Evolutionary conservation across 1,284 basidiomycete genomes (phyloP).

Genomic region (Irpex sp.): DNA sequence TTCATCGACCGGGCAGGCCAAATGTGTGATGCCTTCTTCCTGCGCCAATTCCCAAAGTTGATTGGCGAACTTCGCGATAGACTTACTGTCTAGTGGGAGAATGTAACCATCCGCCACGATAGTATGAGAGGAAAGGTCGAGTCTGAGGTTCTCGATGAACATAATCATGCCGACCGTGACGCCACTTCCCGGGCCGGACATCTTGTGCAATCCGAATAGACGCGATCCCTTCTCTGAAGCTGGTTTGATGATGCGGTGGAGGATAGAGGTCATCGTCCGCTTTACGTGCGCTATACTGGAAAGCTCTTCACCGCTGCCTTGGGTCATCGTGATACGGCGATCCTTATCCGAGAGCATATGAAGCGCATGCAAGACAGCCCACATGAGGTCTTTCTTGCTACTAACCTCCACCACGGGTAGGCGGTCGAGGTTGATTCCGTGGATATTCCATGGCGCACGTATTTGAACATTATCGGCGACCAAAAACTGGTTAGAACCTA

Average conservation of each 20-base stretch:
- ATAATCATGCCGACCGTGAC: conserved; percentile 38
- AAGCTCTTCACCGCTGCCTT: no score
- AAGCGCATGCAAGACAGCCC: no score
- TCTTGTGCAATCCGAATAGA: conserved; percentile 31
- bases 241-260: not conserved
- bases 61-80: conserved; percentile 15
- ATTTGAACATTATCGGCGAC: no score
- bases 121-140: conserved; percentile 43
- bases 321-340: conserved; percentile 13
- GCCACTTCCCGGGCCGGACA: no score
- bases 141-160: conserved; percentile 37
- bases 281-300: no score
- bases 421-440: conserved; percentile 35
- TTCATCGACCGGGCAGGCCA: conserved; percentile 25
- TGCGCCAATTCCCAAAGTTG: conserved; percentile 11
- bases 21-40: conserved; percentile 6
- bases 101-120: conserved; percentile 44
- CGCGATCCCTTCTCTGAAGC: not conserved
- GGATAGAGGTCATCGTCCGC: no score
- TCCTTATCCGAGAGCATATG: conserved; percentile 30
- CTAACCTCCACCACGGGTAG: conserved; percentile 29
- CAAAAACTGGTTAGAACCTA: conserved; percentile 32
- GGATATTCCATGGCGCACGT: conserved; percentile 40
- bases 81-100: conserved; percentile 29
- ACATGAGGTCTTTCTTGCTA: conserved; percentile 6